phyloP scores from a whole-genome alignment of 2,329 filamentous ascomycete genomes.

The Cyanodermella asteris region DNA sequence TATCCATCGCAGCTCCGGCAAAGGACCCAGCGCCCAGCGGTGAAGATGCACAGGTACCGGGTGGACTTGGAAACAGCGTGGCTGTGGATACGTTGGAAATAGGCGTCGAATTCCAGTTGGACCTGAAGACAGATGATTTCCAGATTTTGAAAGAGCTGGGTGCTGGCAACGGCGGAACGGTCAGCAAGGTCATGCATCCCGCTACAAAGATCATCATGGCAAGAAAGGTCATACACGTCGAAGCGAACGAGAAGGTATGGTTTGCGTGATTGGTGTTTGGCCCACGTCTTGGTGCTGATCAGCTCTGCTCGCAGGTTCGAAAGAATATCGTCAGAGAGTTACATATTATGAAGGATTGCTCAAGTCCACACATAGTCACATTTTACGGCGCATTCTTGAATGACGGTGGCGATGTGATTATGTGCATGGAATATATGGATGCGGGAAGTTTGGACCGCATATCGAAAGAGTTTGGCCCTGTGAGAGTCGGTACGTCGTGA shows the following conservation, averaged over 20 bases:
- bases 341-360: slow-evolving; percentile 96
- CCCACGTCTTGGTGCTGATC: too few species aligned
- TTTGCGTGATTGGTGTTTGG: slow-evolving; percentile 1
- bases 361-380: slow-evolving; percentile 88
- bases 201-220: slow-evolving; percentile 95
- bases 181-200: slow-evolving; percentile 92
- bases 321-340: slow-evolving; percentile 94
- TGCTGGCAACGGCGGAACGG: slow-evolving; percentile 88
- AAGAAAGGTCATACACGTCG: slow-evolving; percentile 47
- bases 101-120: slow-evolving; percentile 87
- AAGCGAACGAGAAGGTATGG: neutral
- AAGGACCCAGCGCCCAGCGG: slow-evolving; percentile 52
- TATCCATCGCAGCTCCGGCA: slow-evolving; percentile 62
- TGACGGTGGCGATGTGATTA: slow-evolving; percentile 89
- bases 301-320: slow-evolving; percentile 78
- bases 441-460: slow-evolving; percentile 90
- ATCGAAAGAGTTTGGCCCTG: slow-evolving; percentile 81
- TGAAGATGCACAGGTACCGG: slow-evolving; percentile 41
- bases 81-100: slow-evolving; percentile 67
- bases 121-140: slow-evolving; percentile 76
- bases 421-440: slow-evolving; percentile 99
- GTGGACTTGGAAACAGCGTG: slow-evolving; percentile 35
- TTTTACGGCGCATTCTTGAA: slow-evolving; percentile 97
- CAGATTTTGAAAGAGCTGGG: slow-evolving; percentile 87
- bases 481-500: too few species aligned